phyloP scores from a whole-genome alignment of 2,329 filamentous ascomycete genomes.

The Fusarium sacchari region DNA sequence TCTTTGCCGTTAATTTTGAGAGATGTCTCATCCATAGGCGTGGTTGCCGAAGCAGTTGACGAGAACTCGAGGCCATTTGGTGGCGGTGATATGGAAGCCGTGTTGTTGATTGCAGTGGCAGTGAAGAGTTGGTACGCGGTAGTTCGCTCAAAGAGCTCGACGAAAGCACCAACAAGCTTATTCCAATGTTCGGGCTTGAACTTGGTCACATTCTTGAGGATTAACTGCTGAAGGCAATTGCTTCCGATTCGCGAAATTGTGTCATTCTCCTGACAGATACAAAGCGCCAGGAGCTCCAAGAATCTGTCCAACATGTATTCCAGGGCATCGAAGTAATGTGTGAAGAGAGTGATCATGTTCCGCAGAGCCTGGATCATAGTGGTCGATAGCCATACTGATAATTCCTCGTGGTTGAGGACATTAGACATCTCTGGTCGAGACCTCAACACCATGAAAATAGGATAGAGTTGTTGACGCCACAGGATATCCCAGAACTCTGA shows the following conservation, averaged over 20 bases:
- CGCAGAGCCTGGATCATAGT: conserved; percentile 99
- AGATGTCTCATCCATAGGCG: conserved; percentile 62
- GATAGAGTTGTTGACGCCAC: conserved; percentile 95
- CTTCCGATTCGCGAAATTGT: conserved; percentile 97
- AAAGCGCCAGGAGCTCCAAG: conserved; percentile 90
- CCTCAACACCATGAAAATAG: conserved; percentile 97
- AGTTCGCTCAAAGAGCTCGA: conserved; percentile 92
- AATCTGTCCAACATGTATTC: conserved; percentile 99
- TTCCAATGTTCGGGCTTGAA: conserved; percentile 89
- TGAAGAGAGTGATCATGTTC: conserved; percentile 99
- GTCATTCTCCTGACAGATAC: conserved; percentile 99
- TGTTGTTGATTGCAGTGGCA: conserved; percentile 70
- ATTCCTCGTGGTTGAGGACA: conserved; percentile 92
- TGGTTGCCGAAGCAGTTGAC: conserved; percentile 52
- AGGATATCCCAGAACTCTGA: conserved; percentile 98
- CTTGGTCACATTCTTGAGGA: conserved; percentile 94
- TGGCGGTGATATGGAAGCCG: conserved; percentile 61
- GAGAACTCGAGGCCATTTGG: conserved; percentile 64
- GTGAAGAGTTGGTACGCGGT: conserved; percentile 97
- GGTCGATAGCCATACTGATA: conserved; percentile 98
- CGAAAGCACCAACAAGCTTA: conserved; percentile 94
- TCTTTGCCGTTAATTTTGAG: conserved; percentile 69
- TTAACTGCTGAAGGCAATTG: conserved; percentile 96
- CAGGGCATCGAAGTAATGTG: conserved; percentile 95
- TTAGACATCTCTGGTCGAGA: conserved; percentile 97